Evolutionary conservation across 345 rosid species (phyloP), one percentile per base, ranked within the genome.

Genomic region (Gossypium australe): DNA sequence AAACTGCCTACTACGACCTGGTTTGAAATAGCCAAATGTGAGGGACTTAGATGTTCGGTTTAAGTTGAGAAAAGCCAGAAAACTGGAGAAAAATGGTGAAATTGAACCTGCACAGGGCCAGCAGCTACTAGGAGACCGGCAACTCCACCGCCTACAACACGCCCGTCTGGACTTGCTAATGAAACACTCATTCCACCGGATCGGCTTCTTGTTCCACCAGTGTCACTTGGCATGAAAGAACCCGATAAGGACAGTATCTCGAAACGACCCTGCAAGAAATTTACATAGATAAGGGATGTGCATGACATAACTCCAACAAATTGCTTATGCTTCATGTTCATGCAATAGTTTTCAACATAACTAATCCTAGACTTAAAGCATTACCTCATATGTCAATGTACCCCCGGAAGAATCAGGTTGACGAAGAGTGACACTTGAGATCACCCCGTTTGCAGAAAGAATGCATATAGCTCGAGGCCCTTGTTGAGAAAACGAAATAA

Each of bases 331-430:
- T 4, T 51, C 55, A 3, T n/a, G 68, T 34, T 64, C 68, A 17
- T 64, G 13, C 68, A 38, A 41, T 7, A 60, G 7, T 34, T 34
- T 34, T 34, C 7, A 34, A 34, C 41, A 34, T 34, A 34, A 34
- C 41, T 34, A 34, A 34, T 34, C 41, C 41, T 34, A 34, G 41
- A 34, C 1, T 5, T 34, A 34, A 34, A 34, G 18, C 48, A 70
- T 76, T 67, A 95, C 99, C 92, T 95, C 99, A 20, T 95, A 95
- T 4, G 99, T 95, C 82, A 95, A 85, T 78, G 99, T 95, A 57
- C 98, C 99, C 0, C 99, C 98, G 0, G 99, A 95, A 45, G 98
- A 90, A 86, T 95, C 97, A 14, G 97, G 94, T 73, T 91, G 99
- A 16, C 94, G 93, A 82, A 95, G 94, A 0, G 98, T 95, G 65